Evolutionary conservation across 805 yeast species (phyloP), one percentile per base, ranked within the genome.

Genomic region (Candida xiaguanensis): DNA sequence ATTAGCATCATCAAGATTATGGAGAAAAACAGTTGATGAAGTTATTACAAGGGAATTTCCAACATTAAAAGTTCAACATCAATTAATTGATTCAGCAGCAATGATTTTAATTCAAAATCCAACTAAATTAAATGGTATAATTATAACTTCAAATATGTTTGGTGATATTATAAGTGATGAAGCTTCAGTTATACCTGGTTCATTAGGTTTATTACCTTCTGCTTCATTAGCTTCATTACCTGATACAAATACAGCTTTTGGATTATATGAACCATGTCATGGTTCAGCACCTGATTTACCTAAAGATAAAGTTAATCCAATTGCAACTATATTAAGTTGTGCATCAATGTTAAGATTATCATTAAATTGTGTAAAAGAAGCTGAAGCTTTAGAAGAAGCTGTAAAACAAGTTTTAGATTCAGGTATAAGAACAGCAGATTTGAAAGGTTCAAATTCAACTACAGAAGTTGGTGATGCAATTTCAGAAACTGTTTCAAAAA

Each of bases 81-180:
- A 93, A 72, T 77, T 93, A 63, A 91, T 93, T 55, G 99, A 93
- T 67, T 90, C 98, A 11, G 99, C 99, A 38, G 98, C 99, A 36
- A 93, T 93, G 99, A 91, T 91, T 58, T 71, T 93, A 52, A 85
- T 93, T 53, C 89, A 93, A 68, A 80, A 77, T 46, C 99, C 99
- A 54, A 84, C 90, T 31, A 81, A 81, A 51, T 77, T 93, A 59
- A 93, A 93, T 61, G 99, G 99, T 66, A 76, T 93, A 37, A 80
- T 93, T 36, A 79, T 93, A 59, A 91, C 98, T 32, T 82, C 85
- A 54, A 93, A 93, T 71, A 91, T 93, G 95, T 93, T 93, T 63
- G 99, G 99, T 58, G 99, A 93, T 63, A 93, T 93, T 63, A 87
- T 93, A 55, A 85, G 95, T 41, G 99, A 93, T 63, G 99, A 93